These are phyloP conservation scores for Nigrograna mackinnonii DNA, from an alignment of 2,329 filamentous ascomycete genomes.

Conservation along the genomic window DNA sequence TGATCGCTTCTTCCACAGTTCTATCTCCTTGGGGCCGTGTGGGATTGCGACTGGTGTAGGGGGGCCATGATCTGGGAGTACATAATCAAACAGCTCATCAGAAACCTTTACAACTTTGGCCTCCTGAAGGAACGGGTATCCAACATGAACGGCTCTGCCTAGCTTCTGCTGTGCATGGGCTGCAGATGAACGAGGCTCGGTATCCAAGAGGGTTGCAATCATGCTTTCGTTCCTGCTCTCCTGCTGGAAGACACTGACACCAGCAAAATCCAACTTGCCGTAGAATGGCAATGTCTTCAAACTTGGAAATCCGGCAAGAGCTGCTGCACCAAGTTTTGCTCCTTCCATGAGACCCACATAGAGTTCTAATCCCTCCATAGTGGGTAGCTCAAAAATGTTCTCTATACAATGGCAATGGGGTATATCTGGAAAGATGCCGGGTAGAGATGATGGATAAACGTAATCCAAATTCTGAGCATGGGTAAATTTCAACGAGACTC, in stretches of 20 bases:
- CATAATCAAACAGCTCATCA: slow-evolving; percentile 91
- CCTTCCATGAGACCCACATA: slow-evolving; percentile 83
- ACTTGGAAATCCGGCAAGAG: slow-evolving; percentile 92
- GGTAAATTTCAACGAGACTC: slow-evolving; percentile 89
- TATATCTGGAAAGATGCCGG: slow-evolving; percentile 89
- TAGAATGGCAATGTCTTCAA: slow-evolving; percentile 83
- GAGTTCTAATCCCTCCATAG: slow-evolving; percentile 85
- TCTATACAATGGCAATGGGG: slow-evolving; percentile 86
- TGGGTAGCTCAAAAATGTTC: slow-evolving; percentile 94
- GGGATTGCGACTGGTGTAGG: slow-evolving; percentile 63
- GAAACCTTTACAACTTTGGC: slow-evolving; percentile 87
- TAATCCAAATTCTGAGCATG: slow-evolving; percentile 79
- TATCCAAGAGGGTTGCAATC: slow-evolving; percentile 80
- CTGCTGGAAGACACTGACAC: slow-evolving; percentile 92
- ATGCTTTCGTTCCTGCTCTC: slow-evolving; percentile 97
- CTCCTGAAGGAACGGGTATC: slow-evolving; percentile 94
- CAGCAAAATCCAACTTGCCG: slow-evolving; percentile 81
- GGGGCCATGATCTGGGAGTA: slow-evolving; percentile 66
- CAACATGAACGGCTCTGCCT: slow-evolving; percentile 84
- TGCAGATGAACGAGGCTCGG: slow-evolving; percentile 70
- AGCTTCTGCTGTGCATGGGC: slow-evolving; percentile 78
- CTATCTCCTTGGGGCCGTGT: slow-evolving; percentile 75
- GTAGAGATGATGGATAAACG: slow-evolving; percentile 83
- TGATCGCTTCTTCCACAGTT: slow-evolving; percentile 83
- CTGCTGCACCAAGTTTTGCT: slow-evolving; percentile 77